Evolutionary conservation across 768 basidiomycete genomes (phyloP).

Genomic region (Russula griseocarnosa): DNA sequence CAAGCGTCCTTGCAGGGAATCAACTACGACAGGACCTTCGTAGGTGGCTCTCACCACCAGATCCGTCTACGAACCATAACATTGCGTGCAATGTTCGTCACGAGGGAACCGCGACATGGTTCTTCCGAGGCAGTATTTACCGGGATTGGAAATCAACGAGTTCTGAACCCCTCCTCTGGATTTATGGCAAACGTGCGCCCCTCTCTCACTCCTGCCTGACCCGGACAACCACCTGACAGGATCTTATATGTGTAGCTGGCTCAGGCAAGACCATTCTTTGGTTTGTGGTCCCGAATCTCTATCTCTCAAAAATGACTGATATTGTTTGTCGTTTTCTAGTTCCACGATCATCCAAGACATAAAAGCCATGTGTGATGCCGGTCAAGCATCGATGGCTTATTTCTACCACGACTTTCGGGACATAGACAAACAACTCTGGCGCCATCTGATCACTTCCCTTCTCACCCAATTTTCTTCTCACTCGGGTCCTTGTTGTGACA

Average conservation of each 20-base stretch:
- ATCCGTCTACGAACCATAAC: slow-evolving; percentile 9
- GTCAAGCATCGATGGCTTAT: slow-evolving; percentile 1
- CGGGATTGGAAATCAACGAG: neutral
- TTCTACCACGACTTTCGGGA: slow-evolving; percentile 8
- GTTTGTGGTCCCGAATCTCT: neutral
- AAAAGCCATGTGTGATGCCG: neutral
- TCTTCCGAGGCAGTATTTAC: neutral
- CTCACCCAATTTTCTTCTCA: slow-evolving; percentile 5
- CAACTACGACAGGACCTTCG: neutral
- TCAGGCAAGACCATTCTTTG: slow-evolving; percentile 15
- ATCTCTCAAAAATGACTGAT: neutral
- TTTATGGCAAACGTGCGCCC: slow-evolving; percentile 11
- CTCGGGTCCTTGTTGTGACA: neutral
- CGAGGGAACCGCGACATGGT: slow-evolving; percentile 2
- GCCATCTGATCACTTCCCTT: slow-evolving; percentile 4
- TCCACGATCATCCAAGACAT: slow-evolving; percentile 9
- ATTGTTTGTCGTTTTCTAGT: neutral
- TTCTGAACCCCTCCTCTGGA: slow-evolving; percentile 1
- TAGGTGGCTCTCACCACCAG: slow-evolving; percentile 12
- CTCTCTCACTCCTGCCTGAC: neutral
- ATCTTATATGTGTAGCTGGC: neutral
- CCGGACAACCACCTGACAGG: neutral
- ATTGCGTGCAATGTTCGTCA: neutral
- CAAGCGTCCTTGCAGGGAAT: neutral
- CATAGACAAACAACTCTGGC: neutral